These are phyloP conservation scores for Colletotrichum sp. DNA, from an alignment of 2,329 filamentous ascomycete species.

Conservation along the genomic window DNA sequence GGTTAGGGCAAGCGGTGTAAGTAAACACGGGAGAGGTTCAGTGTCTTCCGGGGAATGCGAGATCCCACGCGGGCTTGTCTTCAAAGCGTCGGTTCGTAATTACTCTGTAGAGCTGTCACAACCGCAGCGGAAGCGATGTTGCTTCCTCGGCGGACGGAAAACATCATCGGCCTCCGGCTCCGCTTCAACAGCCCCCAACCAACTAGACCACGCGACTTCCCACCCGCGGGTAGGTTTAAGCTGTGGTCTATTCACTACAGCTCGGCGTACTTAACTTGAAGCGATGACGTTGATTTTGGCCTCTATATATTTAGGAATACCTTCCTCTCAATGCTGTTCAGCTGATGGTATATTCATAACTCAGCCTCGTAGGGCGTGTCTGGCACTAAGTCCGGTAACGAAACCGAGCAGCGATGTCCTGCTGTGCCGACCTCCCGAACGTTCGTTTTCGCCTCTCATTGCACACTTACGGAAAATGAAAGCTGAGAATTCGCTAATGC, in stretches of 20 bases:
- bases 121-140: background rate
- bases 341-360: background rate
- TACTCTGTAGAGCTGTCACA: background rate
- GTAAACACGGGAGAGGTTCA: accelerated
- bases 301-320: background rate
- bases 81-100: background rate
- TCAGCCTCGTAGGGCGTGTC: background rate
- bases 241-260: background rate
- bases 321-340: background rate
- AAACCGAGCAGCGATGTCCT: background rate
- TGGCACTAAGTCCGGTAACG: background rate
- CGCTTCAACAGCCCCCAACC: background rate
- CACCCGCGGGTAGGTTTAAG: background rate
- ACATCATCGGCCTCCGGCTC: background rate
- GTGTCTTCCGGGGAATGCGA: background rate
- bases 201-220: background rate
- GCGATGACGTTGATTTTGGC: background rate
- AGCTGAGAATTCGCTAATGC: background rate
- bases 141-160: background rate
- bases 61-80: background rate
- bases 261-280: background rate
- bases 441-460: accelerated
- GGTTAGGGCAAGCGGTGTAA: accelerated
- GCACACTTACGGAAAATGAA: accelerated
- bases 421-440: background rate